These are phyloP conservation scores for Aspergillus pseudoglaucus DNA, from an alignment of 2,329 filamentous ascomycete species.

Conservation along the genomic window DNA sequence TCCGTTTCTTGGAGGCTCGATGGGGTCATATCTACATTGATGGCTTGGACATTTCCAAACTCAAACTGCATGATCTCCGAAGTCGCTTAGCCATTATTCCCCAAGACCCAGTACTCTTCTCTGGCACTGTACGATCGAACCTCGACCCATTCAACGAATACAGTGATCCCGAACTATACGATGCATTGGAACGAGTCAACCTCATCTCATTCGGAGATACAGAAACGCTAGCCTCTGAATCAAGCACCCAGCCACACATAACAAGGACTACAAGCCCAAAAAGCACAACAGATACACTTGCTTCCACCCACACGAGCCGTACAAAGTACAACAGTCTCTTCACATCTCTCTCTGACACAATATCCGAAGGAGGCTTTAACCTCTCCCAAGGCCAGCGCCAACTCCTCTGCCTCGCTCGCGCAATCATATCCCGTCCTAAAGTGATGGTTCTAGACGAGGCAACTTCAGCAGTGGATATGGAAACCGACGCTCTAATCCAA, in stretches of 20 bases:
- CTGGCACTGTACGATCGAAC: slow-evolving; percentile 68
- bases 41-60: slow-evolving; percentile 42
- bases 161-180: slow-evolving; percentile 60
- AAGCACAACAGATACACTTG: slow-evolving; percentile 2
- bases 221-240: slow-evolving; percentile 13
- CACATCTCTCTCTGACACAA: slow-evolving; percentile 53
- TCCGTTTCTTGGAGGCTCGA: slow-evolving; percentile 18
- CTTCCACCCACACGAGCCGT: slow-evolving; percentile 1
- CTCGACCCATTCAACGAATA: slow-evolving; percentile 69
- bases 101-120: slow-evolving; percentile 75
- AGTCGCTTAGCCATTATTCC: slow-evolving; percentile 72
- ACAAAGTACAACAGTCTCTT: slow-evolving; percentile 44
- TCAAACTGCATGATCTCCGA: slow-evolving; percentile 51
- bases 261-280: not conserved
- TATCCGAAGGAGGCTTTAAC: slow-evolving; percentile 67
- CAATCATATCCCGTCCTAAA: slow-evolving; percentile 63
- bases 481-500: slow-evolving; percentile 68
- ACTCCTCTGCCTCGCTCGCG: slow-evolving; percentile 21
- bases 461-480: slow-evolving; percentile 71
- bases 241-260: not conserved
- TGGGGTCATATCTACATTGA: slow-evolving; percentile 20
- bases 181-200: slow-evolving; percentile 65
- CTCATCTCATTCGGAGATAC: slow-evolving; percentile 47
- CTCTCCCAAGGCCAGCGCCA: slow-evolving; percentile 25
- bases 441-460: slow-evolving; percentile 78